phyloP scores from a whole-genome alignment of 2,329 filamentous ascomycete species.

The Taxawa tesnikishii region DNA sequence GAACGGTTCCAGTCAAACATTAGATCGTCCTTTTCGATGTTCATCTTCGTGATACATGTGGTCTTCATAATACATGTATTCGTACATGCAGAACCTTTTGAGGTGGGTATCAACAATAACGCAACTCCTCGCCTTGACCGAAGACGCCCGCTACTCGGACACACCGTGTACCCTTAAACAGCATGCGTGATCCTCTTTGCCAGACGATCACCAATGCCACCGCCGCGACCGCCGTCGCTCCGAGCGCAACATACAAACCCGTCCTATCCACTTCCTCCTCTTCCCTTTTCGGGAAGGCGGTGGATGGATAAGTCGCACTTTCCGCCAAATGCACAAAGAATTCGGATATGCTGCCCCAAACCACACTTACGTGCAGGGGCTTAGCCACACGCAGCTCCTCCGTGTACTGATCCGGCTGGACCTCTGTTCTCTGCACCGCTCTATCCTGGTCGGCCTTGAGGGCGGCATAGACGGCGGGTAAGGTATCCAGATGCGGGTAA shows the following conservation, averaged over 20 bases:
- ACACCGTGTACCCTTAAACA: no score
- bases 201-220: slow-evolving; percentile 49
- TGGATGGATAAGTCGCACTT: slow-evolving; percentile 78
- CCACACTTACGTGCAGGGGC: slow-evolving; percentile 87
- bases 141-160: no score
- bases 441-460: slow-evolving; percentile 94
- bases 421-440: slow-evolving; percentile 84
- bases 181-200: slow-evolving; percentile 29
- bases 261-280: slow-evolving; percentile 77
- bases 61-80: neutral
- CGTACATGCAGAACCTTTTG: neutral
- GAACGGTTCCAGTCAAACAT: no score
- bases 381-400: slow-evolving; percentile 74
- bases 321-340: slow-evolving; percentile 87
- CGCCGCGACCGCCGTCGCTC: slow-evolving; percentile 51
- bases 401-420: slow-evolving; percentile 88
- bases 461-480: slow-evolving; percentile 84
- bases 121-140: no score
- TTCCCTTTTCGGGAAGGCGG: slow-evolving; percentile 78
- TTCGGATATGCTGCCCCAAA: slow-evolving; percentile 87
- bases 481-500: slow-evolving; percentile 72
- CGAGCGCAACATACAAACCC: slow-evolving; percentile 73
- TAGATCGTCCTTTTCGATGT: no score
- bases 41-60: no score
- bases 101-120: no score